These are phyloP conservation scores for Leucogyrophana mollusca DNA, from an alignment of 768 basidiomycete species.

Conservation along the genomic window DNA sequence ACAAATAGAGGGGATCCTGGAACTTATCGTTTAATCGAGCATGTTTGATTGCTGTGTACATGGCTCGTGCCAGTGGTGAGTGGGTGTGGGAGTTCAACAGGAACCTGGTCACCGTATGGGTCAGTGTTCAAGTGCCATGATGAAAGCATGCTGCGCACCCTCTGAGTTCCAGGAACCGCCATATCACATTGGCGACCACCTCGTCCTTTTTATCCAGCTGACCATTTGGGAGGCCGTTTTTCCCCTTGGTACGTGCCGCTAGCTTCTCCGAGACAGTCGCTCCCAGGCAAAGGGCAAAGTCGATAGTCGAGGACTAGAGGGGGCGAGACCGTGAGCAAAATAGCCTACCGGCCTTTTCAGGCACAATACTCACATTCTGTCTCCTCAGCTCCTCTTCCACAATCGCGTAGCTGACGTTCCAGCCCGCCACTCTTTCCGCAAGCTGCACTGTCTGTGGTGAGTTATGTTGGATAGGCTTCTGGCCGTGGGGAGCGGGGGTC, in stretches of 20 bases:
- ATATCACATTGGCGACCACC: conserved; percentile 95
- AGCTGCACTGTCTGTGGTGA: conserved; percentile 80
- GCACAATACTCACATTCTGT: conserved; percentile 77
- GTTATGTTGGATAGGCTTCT: conserved; percentile 68
- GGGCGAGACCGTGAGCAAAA: conserved; percentile 14
- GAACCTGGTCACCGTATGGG: conserved; percentile 55
- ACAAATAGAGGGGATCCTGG: conserved; percentile 93
- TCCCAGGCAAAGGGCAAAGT: conserved; percentile 91
- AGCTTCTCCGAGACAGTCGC: conserved; percentile 82
- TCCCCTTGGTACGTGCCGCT: conserved; percentile 78
- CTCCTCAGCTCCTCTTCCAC: conserved; percentile 94
- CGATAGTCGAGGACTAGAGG: conserved; percentile 90
- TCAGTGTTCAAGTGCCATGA: conserved; percentile 4
- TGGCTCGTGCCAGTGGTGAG: conserved; percentile 86
- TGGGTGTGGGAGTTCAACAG: conserved; percentile 86
- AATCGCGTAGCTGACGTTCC: conserved; percentile 82
- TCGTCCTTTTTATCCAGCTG: conserved; percentile 97
- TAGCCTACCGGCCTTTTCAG: conserved; percentile 20
- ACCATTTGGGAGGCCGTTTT: conserved; percentile 37
- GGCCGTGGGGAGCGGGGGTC: conserved; percentile 41
- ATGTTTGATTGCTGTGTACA: conserved; percentile 76
- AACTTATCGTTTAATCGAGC: conserved; percentile 95
- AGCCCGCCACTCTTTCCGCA: conserved; percentile 82
- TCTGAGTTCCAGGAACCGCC: conserved; percentile 95
- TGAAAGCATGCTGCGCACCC: conserved; percentile 53